A percentile compares a stretch with the other conserved stretches of the same genome.
These are phyloP conservation scores for Penicillium capsulatum DNA, from an alignment of 2,329 filamentous ascomycete species.

Conservation along the genomic window DNA sequence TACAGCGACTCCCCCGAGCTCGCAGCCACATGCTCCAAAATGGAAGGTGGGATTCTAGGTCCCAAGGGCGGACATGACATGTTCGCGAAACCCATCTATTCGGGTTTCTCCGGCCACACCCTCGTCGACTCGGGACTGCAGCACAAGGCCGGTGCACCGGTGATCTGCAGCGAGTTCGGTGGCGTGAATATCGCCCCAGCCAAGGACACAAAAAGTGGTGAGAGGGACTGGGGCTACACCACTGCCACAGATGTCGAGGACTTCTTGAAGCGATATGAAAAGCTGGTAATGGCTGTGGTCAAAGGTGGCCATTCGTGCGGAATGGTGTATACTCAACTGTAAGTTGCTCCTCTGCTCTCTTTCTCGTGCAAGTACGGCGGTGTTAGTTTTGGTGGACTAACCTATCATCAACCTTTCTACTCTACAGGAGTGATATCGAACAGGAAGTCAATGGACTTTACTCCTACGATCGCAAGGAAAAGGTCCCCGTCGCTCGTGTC, in stretches of 20 bases:
- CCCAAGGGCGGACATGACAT: constrained; percentile 52
- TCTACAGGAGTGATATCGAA: constrained; percentile 53
- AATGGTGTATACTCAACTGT: constrained; percentile 65
- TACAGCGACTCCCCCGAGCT: constrained; percentile 59
- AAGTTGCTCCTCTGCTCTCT: constrained; percentile 26
- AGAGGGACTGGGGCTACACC: constrained; percentile 64
- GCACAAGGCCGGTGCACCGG: constrained; percentile 54
- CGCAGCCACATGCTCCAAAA: constrained; percentile 50
- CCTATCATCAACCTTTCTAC: too few relatives aligned
- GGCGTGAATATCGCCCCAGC: constrained; percentile 61
- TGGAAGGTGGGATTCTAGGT: constrained; percentile 51
- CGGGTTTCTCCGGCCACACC: constrained; percentile 36
- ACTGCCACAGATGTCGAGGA: constrained; percentile 60
- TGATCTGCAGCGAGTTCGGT: constrained; percentile 65
- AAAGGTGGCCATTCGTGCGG: constrained; percentile 56
- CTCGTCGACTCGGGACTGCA: constrained; percentile 46
- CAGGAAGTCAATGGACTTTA: constrained; percentile 67
- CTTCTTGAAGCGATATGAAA: constrained; percentile 55
- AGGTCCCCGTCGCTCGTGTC: constrained; percentile 55
- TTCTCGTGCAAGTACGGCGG: constrained; percentile 1
- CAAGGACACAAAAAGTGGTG: constrained; percentile 38
- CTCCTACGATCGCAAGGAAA: constrained; percentile 58
- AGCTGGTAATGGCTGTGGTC: constrained; percentile 56
- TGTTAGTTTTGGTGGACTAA: not conserved
- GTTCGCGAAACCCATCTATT: constrained; percentile 47